Evolutionary conservation across 345 rosid species (phyloP).

Genomic region (Gossypioides kirkii): DNA sequence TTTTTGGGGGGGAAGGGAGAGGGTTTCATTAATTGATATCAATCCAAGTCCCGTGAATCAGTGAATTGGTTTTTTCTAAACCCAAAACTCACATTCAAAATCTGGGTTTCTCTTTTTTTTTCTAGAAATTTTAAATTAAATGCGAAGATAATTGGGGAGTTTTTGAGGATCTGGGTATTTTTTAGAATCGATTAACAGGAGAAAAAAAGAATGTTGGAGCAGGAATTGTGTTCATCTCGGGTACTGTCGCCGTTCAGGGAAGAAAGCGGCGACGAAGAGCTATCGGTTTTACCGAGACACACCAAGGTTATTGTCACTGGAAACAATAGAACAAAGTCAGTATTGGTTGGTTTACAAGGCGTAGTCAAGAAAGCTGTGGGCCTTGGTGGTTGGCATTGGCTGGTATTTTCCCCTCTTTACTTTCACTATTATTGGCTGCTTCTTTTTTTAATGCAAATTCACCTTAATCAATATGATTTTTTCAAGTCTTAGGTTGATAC

Average conservation of each 20-base stretch:
- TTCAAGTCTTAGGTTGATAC: no score
- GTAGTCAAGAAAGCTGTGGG: conserved; percentile 98
- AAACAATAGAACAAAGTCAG: conserved; percentile 94
- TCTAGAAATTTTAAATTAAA: not conserved
- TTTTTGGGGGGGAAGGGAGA: not conserved
- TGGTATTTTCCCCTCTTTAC: conserved; percentile 33
- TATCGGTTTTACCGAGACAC: conserved; percentile 89
- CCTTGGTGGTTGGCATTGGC: conserved; percentile 99
- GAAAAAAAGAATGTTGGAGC: conserved; percentile 9
- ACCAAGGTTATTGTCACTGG: conserved; percentile 95
- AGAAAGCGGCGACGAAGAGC: conserved; percentile 89
- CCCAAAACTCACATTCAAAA: conserved; percentile 20
- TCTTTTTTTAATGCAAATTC: not conserved
- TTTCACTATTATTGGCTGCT: not conserved
- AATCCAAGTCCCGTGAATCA: conserved; percentile 35
- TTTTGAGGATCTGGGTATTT: conserved; percentile 9
- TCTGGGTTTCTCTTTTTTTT: conserved; percentile 5
- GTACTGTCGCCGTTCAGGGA: conserved; percentile 55
- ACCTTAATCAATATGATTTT: conserved; percentile 3
- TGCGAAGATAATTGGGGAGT: not conserved
- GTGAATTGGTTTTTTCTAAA: conserved; percentile 22
- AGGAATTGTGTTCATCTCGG: conserved; percentile 26
- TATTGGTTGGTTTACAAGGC: conserved; percentile 90
- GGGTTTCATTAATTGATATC: conserved; percentile 41
- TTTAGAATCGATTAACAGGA: not conserved